Percentiles rank a stretch among this genome's conserved stretches.
Conservation (phyloP, 176 grass and related monocot species). For the Tuctoria greenei region DNA sequence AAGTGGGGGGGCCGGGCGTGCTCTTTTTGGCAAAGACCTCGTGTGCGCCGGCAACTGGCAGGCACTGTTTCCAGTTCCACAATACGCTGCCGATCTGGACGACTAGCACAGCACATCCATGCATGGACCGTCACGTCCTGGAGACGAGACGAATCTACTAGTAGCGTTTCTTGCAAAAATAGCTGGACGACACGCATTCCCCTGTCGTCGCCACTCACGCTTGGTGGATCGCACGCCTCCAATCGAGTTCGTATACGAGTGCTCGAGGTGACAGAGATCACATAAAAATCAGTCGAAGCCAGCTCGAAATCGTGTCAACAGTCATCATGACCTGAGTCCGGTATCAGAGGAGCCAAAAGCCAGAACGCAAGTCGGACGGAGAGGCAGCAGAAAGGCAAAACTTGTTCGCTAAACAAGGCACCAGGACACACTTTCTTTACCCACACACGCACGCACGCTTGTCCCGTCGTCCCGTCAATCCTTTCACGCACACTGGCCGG, state of each 20-base stretch:
- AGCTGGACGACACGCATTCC: background rate
- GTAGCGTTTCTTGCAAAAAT: background rate
- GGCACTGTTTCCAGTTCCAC: background rate
- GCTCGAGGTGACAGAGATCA: background rate
- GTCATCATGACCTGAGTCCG: background rate
- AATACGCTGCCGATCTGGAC: background rate
- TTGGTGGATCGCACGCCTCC: background rate
- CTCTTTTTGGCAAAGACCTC: background rate
- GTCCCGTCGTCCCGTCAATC: slow-evolving; percentile 7
- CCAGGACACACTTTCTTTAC: slow-evolving; percentile 32
- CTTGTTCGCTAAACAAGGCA: slow-evolving; percentile 46
- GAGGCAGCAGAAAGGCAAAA: slow-evolving; percentile 44
- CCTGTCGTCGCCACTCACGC: background rate
- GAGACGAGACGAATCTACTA: slow-evolving; percentile 28
- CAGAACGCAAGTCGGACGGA: slow-evolving; percentile 18
- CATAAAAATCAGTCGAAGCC: background rate
- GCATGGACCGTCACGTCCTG: slow-evolving; percentile 2
- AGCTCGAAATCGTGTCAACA: background rate
- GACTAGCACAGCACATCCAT: background rate
- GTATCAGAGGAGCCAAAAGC: slow-evolving; percentile 14
- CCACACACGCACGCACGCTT: slow-evolving; percentile 14
- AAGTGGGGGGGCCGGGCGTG: background rate
- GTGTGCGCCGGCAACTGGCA: background rate
- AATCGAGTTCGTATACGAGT: background rate
- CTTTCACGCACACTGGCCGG: background rate